These are phyloP conservation scores for Lathyrus aphaca DNA, from an alignment of 306 rosid genomes.

Conservation along the genomic window DNA sequence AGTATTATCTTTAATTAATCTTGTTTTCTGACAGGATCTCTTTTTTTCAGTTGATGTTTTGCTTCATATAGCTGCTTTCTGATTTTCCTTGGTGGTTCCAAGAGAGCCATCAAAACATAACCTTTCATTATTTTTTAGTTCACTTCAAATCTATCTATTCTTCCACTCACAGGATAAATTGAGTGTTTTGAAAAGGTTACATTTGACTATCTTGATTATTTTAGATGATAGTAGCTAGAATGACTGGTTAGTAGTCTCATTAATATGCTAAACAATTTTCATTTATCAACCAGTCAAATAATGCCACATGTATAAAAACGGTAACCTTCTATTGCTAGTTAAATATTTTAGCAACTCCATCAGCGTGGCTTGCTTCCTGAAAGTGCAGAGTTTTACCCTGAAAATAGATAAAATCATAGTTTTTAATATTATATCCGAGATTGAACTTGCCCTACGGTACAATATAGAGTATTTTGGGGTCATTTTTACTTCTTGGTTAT, in stretches of 20 bases:
- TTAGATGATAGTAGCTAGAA: conserved; percentile 30
- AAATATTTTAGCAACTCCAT: conserved; percentile 26
- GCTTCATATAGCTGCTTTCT: conserved; percentile 19
- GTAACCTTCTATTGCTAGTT: conserved; percentile 1
- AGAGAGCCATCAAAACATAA: conserved; percentile 29
- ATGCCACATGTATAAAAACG: background rate
- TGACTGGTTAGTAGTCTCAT: conserved; percentile 1
- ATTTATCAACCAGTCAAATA: conserved; percentile 13
- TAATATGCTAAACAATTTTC: conserved; percentile 26
- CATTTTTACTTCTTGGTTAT: conserved; percentile 34
- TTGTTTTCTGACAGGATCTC: background rate
- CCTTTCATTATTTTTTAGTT: conserved; percentile 8
- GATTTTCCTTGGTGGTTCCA: conserved; percentile 28
- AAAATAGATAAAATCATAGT: background rate
- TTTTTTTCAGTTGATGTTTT: conserved; percentile 14
- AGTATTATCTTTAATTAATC: conserved; percentile 14
- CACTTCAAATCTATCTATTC: conserved; percentile 18
- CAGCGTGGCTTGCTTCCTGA: conserved; percentile 15
- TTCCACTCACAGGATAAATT: conserved; percentile 17
- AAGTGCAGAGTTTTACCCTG: background rate
- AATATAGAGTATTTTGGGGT: conserved; percentile 18
- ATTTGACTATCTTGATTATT: conserved; percentile 28
- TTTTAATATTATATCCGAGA: conserved; percentile 18
- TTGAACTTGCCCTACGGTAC: background rate
- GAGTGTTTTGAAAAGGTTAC: conserved; percentile 6